Evolutionary conservation across 306 rosid genomes (phyloP), one percentile per base, ranked within the genome.

Genomic region (Dalbergia cochinchinensis): DNA sequence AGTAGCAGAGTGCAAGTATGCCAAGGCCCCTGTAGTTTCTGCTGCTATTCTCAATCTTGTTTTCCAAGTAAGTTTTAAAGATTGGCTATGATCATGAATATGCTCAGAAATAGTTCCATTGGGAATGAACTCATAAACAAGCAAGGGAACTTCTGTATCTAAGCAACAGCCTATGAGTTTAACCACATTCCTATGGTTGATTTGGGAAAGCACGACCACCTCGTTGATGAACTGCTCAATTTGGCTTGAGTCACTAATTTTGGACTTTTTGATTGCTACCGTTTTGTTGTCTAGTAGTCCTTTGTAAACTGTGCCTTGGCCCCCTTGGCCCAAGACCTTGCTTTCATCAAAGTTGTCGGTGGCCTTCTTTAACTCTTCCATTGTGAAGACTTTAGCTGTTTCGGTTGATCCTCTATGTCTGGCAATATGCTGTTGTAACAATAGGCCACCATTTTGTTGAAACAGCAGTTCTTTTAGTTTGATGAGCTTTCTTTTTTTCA

Each of bases 181-280:
- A 0, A 76, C 87, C 31, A 85, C 90, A 65, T 89, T 85, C 3
- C 87, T 82, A 1, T 87, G 86, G 69, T 80, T 85, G 58, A 85
- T 89, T 79, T 89, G 87, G 9, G 93, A 83, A 2, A 87, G 84
- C 3, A 89, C 67, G 0, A 85, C 8, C 4, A 87, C 85, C 44
- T 89, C 89, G 44, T 89, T 89, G 11, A 89, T 83, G 74, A 87
- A 89, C n/a, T 82, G 87, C 63, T 82, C 69, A 6, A 65, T 79
- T 9, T 87, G 93, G 20, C 69, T 68, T 6, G 76, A 69, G 37
- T 83, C 87, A 8, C 54, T 50, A 4, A 85, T 13, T 65, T 83
- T 89, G n/a, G 87, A 85, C 73, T 85, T 89, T 75, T 89, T 87
- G 33, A 89, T 85, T 11, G 93, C 93, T 4, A 86, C 82, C 0